Conservation (phyloP, 1,284 basidiomycete species). For the Pyrrhoderma lamaoense region DNA sequence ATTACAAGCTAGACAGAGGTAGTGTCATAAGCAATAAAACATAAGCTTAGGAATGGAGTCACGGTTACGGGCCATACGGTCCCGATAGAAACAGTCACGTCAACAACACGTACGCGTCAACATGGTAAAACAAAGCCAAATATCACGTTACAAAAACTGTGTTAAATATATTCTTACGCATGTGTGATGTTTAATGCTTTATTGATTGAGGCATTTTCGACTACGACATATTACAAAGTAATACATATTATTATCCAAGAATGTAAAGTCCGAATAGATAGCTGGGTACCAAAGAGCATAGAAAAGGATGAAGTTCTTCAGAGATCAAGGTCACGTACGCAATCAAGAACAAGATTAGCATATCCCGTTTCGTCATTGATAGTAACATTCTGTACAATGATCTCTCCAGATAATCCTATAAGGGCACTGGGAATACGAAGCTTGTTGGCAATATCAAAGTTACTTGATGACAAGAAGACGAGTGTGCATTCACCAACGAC, state of each 20-base stretch:
- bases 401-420: constrained; percentile 2
- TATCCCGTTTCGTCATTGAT: neutral
- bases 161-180: neutral
- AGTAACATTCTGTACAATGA: constrained; percentile 1
- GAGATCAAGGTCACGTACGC: too few species aligned
- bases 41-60: neutral
- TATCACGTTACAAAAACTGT: neutral
- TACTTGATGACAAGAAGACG: constrained; percentile 6
- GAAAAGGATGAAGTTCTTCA: too few species aligned
- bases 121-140: constrained; percentile 2
- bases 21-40: neutral
- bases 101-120: constrained; percentile 13
- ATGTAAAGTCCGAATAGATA: too few species aligned
- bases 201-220: neutral
- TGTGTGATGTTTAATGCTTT: neutral
- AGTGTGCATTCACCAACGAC: neutral
- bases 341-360: constrained; percentile 1
- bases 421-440: neutral
- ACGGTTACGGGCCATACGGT: neutral
- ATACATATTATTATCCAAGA: too few species aligned
- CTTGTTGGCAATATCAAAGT: neutral
- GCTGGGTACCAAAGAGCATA: too few species aligned
- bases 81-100: constrained; percentile 2
- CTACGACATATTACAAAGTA: too few species aligned
- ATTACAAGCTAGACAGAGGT: neutral